Conservation (phyloP, 257 asterid genomes). For the Jaltomata sinuosa region DNA sequence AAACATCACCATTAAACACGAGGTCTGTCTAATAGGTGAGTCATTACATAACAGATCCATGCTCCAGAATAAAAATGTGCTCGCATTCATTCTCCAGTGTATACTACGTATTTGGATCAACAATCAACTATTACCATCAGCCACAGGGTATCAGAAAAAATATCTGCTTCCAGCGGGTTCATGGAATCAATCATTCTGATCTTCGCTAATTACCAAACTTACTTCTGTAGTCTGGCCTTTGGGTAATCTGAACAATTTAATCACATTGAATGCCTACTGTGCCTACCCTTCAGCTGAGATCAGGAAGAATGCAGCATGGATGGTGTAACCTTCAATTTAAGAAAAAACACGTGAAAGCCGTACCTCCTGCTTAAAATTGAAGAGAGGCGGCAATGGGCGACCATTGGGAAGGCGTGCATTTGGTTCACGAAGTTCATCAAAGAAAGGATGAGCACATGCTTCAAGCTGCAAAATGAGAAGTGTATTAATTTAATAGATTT, state of each 20-base stretch:
- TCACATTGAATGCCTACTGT: not conserved
- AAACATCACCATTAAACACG: not conserved
- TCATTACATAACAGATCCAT: not conserved
- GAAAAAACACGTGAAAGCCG: not conserved
- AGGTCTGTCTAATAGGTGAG: not conserved
- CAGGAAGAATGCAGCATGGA: not conserved
- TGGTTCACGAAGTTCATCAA: slow-evolving; percentile 91
- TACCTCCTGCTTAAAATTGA: slow-evolving; percentile 94
- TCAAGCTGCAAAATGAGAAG: slow-evolving; percentile 64
- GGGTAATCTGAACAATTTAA: not conserved
- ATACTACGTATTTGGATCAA: not conserved
- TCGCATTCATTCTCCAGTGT: not conserved
- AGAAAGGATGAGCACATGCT: slow-evolving; percentile 82
- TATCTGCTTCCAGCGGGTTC: not conserved
- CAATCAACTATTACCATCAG: not conserved
- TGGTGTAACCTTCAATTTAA: not conserved
- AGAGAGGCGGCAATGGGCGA: slow-evolving; percentile 77
- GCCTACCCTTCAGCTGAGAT: not conserved
- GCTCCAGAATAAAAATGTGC: not conserved
- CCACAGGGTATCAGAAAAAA: not conserved
- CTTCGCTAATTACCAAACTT: not conserved
- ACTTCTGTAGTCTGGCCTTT: not conserved
- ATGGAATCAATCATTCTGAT: not conserved
- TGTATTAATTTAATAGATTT: not conserved
- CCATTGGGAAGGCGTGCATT: slow-evolving; percentile 81